Evolutionary conservation across 768 basidiomycete species (phyloP).

Genomic region (Nevesoporus exiguus): DNA sequence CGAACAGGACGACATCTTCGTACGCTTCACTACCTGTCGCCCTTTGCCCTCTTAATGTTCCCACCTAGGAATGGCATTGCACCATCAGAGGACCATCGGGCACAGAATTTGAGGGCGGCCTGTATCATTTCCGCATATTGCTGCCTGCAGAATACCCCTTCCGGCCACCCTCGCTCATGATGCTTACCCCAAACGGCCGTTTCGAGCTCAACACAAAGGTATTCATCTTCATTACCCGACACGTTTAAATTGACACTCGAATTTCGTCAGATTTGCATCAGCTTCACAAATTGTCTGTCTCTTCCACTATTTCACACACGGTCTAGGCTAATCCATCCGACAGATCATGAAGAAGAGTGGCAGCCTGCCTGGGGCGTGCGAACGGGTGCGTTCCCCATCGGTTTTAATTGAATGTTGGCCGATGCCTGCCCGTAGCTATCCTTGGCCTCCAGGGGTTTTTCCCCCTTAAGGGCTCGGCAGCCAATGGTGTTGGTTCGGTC

Average conservation of each 20-base stretch:
- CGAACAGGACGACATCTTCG: conserved; percentile 81
- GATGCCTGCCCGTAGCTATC: conserved; percentile 53
- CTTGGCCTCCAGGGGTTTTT: conserved; percentile 88
- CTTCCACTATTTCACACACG: conserved; percentile 14
- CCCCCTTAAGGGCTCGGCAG: conserved; percentile 82
- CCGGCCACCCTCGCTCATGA: conserved; percentile 91
- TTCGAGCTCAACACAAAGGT: conserved; percentile 97
- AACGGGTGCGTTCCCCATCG: conserved; percentile 56
- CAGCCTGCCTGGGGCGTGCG: conserved; percentile 98
- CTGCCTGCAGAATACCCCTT: conserved; percentile 95
- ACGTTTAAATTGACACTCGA: conserved; percentile 10
- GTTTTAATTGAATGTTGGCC: conserved; percentile 11
- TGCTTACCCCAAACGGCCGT: conserved; percentile 95
- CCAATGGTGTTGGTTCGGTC: conserved; percentile 83
- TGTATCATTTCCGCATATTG: conserved; percentile 93
- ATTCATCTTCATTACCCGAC: conserved; percentile 21
- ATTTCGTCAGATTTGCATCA: conserved; percentile 75
- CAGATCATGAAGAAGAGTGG: conserved; percentile 96
- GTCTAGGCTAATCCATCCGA: conserved; percentile 28
- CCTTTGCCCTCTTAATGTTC: conserved; percentile 20
- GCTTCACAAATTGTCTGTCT: conserved; percentile 81
- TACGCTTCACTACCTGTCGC: conserved; percentile 35
- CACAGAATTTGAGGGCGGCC: conserved; percentile 90
- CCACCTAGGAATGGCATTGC: conserved; percentile 86
- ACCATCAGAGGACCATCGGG: conserved; percentile 87